Evolutionary conservation across 768 basidiomycete species (phyloP), one percentile per base, ranked within the genome.

Genomic region (Clavulina sp.): DNA sequence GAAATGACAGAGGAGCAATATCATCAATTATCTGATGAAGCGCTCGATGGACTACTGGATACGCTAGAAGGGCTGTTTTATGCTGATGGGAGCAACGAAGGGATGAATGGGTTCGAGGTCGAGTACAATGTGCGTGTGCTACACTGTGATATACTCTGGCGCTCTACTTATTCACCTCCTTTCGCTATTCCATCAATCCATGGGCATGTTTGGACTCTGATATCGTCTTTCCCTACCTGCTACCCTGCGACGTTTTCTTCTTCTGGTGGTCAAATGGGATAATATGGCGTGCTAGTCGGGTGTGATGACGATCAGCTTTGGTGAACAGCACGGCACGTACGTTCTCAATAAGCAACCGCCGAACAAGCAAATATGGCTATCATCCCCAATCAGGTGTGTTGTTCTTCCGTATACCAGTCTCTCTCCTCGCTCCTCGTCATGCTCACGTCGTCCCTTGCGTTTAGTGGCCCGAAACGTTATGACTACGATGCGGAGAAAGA

Each of bases 301-400:
- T n/a, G 91, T 95, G 29, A 64, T 95, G 31, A 95, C 89, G 1
- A 74, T 93, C 41, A 71, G 70, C 47, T 70, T 92, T 16, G 88
- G 80, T 29, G 67, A 71, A 36, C 13, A 68, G 3, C 55, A 78
- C 51, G 88, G 87, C 13, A 93, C 84, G 7, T 95, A 93, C 66
- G 91, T 93, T 28, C 81, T 95, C 66, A 95, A 95, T 67, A 95
- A 93, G 70, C 91, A 95, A 62, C 91, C 91, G 7, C 91, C 91
- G 4, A 95, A 95, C 63, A 88, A 88, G 67, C 91, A 95, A 62
- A 93, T 95, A 58, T 95, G 91, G 91, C 70, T 95, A 19, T 91
- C 87, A 3, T 88, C 84, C 5, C 91, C 91, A 0, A 63, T 77
- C 57, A 87, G 85, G 89, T 88, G 7, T 6, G 54, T 23, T 24